These are phyloP conservation scores for Agrostemma githago DNA, from an alignment of 148 eudicot genomes.

Conservation along the genomic window DNA sequence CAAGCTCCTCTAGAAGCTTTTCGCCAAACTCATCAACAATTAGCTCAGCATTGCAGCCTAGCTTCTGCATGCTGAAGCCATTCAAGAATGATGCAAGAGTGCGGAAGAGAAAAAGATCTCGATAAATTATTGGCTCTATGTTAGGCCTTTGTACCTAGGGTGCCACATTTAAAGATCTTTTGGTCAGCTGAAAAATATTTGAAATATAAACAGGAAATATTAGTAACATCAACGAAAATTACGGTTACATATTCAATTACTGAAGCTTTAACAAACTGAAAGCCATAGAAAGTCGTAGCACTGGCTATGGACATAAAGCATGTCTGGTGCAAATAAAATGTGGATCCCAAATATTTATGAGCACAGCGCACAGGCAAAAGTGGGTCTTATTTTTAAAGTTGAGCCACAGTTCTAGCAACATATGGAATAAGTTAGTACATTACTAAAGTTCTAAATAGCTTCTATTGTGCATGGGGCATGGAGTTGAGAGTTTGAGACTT, in stretches of 20 bases:
- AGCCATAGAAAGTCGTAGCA: not conserved
- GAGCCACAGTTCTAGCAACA: not conserved
- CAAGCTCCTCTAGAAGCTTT: constrained; percentile 98
- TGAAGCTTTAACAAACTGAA: not conserved
- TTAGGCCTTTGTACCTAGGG: constrained; percentile 91
- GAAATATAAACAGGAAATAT: not conserved
- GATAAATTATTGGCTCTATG: constrained; percentile 92
- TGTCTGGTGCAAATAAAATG: not conserved
- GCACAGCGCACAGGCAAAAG: not conserved
- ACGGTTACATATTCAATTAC: not conserved
- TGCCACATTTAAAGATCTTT: constrained; percentile 14
- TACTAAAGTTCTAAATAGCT: too few relatives aligned
- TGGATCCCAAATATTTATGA: not conserved
- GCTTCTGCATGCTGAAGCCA: constrained; percentile 85
- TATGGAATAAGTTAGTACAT: not conserved
- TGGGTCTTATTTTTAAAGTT: not conserved
- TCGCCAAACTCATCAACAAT: constrained; percentile 99
- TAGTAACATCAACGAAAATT: not conserved
- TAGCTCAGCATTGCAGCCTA: constrained; percentile 98
- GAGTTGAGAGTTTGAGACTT: not conserved
- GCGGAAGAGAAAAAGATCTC: constrained; percentile 95
- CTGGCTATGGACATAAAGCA: not conserved
- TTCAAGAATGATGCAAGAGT: constrained; percentile 95
- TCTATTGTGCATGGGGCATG: not conserved
- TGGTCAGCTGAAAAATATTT: constrained; percentile 7